Base-by-base conservation (phyloP, 805 yeast genomes). In the Myxozyma sirexii region DNA sequence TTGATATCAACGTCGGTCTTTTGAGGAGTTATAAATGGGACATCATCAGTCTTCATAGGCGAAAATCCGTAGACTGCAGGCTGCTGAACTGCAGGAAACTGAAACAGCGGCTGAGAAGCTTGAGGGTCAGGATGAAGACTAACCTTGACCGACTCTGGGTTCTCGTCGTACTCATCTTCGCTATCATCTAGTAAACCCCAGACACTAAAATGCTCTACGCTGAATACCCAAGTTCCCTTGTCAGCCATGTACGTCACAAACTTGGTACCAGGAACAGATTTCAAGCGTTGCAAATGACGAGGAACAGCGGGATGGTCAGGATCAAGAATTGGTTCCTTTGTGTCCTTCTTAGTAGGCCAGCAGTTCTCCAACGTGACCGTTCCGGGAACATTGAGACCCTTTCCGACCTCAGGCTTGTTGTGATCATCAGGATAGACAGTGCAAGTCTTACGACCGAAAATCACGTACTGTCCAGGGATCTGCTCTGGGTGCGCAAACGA, bases 161-260 rank as follows among this genome's bases (percentile, higher is more conserved):
- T 80, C 10, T 76, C 79, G 64, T 84, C 90, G 43, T 82, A 78
- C 8, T 64, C 66, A 39, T 80, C 82, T 42, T 80, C 84, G 23
- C 80, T 84, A 26, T 86, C 90, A 64, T 85, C 88, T 17, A 86
- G 80, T 39, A 94, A 74, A 5, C 98, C 98, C 97, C 97, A 94
- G 4, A 88, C 83, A 76, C 97, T 90, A 69, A 94, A 94, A 76
- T 94, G 99, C 66, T 87, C 84, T 17, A 71, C 68, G 41, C 65
- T 69, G 65, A 77, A 78, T 12, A 72, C 72, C 77, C 77, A 77
- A 2, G 76, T 72, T 13, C 80, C 80, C 1, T 88, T 80, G 39
- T 79, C 80, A 0, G 93, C 84, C 65, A 91, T 94, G 76, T 90
- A 94, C 51, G 86, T 81, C 27, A 83, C 81, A 74, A 92, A 93